phyloP scores from a whole-genome alignment of 305 asterid species.

The Fraxinus dipetala region DNA sequence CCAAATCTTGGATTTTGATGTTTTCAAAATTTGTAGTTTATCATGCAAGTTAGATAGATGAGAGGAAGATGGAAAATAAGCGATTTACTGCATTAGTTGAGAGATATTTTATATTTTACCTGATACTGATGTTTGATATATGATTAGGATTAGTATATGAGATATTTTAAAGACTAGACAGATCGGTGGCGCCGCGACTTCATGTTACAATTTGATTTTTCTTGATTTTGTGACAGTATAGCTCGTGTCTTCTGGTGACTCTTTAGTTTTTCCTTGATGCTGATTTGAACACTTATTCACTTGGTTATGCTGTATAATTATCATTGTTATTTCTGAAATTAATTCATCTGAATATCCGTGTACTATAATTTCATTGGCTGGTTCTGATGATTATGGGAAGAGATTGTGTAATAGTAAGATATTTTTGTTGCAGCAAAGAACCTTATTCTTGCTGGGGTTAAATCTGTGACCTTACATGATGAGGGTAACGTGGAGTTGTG shows the following conservation, averaged over 20 bases:
- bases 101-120: background rate
- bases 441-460: slow-evolving; percentile 62
- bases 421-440: slow-evolving; percentile 51
- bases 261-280: background rate
- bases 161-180: background rate
- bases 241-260: background rate
- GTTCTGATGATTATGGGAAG: background rate
- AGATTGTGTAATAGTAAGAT: background rate
- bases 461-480: slow-evolving; percentile 59
- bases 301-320: background rate
- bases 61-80: background rate
- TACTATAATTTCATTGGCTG: background rate
- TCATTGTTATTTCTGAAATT: background rate
- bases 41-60: background rate
- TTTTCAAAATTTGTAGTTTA: background rate
- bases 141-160: background rate
- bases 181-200: background rate
- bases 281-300: background rate
- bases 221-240: background rate
- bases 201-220: background rate
- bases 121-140: background rate
- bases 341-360: background rate
- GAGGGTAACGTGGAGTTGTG: slow-evolving; percentile 51
- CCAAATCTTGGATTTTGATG: background rate
- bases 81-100: background rate